These are phyloP conservation scores for Suillus ampliporus DNA, from an alignment of 768 basidiomycete genomes.

Conservation along the genomic window DNA sequence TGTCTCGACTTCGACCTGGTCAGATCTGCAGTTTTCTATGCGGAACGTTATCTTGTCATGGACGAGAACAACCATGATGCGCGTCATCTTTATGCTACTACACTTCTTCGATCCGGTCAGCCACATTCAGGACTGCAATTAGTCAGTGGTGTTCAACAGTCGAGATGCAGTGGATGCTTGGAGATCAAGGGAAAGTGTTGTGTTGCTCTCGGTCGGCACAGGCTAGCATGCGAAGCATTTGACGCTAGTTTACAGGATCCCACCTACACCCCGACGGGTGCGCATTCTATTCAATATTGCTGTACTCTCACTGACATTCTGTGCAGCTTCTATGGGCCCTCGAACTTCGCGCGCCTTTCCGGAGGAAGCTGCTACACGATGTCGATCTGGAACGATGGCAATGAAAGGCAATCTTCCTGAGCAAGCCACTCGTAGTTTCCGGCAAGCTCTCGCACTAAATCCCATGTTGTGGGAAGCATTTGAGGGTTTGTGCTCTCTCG, in stretches of 20 bases:
- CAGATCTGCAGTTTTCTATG: conserved; percentile 86
- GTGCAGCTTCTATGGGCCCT: conserved; percentile 58
- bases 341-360: conserved; percentile 65
- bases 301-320: conserved; percentile 20
- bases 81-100: conserved; percentile 83
- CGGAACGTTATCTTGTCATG: conserved; percentile 80
- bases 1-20: conserved; percentile 83
- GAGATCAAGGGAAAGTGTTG: conserved; percentile 84
- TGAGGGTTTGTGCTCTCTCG: conserved; percentile 82
- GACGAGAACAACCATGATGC: conserved; percentile 78
- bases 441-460: conserved; percentile 70
- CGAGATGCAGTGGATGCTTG: conserved; percentile 74
- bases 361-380: conserved; percentile 74
- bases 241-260: conserved; percentile 63
- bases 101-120: conserved; percentile 72
- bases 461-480: conserved; percentile 93
- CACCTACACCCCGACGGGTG: conserved; percentile 61
- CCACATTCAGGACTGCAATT: conserved; percentile 76
- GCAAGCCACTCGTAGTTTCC: conserved; percentile 73
- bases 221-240: conserved; percentile 77
- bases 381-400: conserved; percentile 78
- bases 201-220: conserved; percentile 69
- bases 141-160: conserved; percentile 65
- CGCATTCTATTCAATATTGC: conserved; percentile 33
- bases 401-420: conserved; percentile 79